Base-by-base conservation (phyloP, 345 rosid genomes). In the Arabis alpina region DNA sequence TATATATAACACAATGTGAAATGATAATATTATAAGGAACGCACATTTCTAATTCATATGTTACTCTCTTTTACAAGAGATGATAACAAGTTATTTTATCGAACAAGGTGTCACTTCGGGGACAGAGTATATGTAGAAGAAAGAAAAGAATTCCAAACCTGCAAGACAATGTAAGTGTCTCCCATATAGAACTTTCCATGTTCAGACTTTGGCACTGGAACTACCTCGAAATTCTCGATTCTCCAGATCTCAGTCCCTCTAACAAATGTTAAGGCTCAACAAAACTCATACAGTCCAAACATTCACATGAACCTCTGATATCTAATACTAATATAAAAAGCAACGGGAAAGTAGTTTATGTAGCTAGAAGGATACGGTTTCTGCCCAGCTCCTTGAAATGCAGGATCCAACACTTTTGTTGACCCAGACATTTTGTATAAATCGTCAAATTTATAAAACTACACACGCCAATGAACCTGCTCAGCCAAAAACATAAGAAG, bases 191-290 rank as follows among this genome's bases (percentile, higher is more conserved):
- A 95, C 74, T 95, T 95, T 62, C 99, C 99, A 84, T 92, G 64
- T 6, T 90, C 97, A 19, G 99, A 80, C 72, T 88, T 92, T 19
- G 92, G 97, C 64, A 92, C 60, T 8, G 87, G 87, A 80, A 88
- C 94, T 8, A 89, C 92, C 77, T 84, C 91, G 61, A 95, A 95
- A 80, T 95, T 84, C 86, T 95, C 98, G 45, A 92, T 92, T 70
- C 98, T 87, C 99, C 99, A 95, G 61, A 90, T 95, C 59, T 95
- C 99, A 80, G 90, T 85, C 62, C 99, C 99, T 55, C 99, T 95
- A 52, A 3, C 52, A 47, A 79, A 67, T 55, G 87, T 92, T 75
- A 92, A 73, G 80, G 91, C 53, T 70, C 24, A 77, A 83, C 82
- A 64, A 36, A 4, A 32, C 39, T 54, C 54, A 61, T 10, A 68